Base-by-base conservation (phyloP, 164 flowering plant species). In the Magnolia sinica region DNA sequence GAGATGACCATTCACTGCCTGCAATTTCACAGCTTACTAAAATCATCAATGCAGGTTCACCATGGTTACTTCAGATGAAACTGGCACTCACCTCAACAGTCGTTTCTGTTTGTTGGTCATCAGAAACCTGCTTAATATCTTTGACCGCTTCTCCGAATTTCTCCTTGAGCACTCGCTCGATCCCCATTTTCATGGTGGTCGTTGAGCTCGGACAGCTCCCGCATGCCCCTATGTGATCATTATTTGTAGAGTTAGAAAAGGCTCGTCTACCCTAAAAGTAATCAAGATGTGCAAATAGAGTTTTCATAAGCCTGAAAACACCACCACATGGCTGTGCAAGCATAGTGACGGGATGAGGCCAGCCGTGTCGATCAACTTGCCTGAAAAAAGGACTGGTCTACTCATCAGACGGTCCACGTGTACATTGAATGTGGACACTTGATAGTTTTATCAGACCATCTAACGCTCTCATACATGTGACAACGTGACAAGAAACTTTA, bases 111-210 rank as follows among this genome's bases (percentile, higher is more conserved):
- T 59, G 68, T 77, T 84, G 87, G 11, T 88, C 94, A 82, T 91
- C 96, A 69, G 77, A 74, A 14, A 93, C 93, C 86, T 95, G 97
- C 49, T 84, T 76, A 65, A 95, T 90, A 79, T 91, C 96, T 86
- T 90, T 93, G 71, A 93, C 76, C 16, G 91, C 89, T 81, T 93
- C 93, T 68, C 98, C 99, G 79, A 96, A 93, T 79, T 94, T 96
- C 76, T 96, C 98, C 85, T 90, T 94, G 8, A 96, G 81, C 4
- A 92, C 91, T 74, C 94, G 87, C 72, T 96, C 98, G 58, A 96
- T 96, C 52, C 99, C 98, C 99, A 96, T 92, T 76, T 83, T 90
- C 98, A 96, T 96, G 59, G 99, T 96, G 19, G 99, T 96, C 61
- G 96, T 92, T 72, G 99, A 96, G 86, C 97, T 96, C 50, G 97